phyloP scores from a whole-genome alignment of 2,329 filamentous ascomycete genomes.

The Pseudogymnoascus sp. region DNA sequence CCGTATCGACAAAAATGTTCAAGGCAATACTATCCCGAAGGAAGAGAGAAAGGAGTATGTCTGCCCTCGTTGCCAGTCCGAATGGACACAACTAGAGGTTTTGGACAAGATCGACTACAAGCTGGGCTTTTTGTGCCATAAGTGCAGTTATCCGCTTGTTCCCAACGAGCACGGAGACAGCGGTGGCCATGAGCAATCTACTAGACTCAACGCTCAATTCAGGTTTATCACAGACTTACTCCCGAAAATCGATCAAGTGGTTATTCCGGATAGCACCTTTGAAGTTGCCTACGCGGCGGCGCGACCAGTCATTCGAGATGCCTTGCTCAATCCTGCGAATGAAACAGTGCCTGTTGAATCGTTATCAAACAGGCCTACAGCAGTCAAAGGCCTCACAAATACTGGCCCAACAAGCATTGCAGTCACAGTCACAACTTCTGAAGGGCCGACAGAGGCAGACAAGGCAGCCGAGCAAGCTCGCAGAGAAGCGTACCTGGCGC shows the following conservation, averaged over 20 bases:
- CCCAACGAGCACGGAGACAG: conserved; percentile 60
- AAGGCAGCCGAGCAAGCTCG: conserved; percentile 56
- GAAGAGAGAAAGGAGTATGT: conserved; percentile 88
- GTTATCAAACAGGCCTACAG: conserved; percentile 49
- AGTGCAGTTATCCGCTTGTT: conserved; percentile 59
- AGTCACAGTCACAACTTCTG: conserved; percentile 59
- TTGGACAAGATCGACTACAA: conserved; percentile 62
- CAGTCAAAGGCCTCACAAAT: conserved; percentile 61
- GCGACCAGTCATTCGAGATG: conserved; percentile 58
- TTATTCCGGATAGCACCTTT: conserved; percentile 68
- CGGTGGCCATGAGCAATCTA: conserved; percentile 65
- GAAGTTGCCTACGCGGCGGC: conserved; percentile 58
- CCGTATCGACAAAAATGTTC: conserved; percentile 79
- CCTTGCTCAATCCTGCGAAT: conserved; percentile 55
- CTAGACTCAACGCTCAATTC: conserved; percentile 69
- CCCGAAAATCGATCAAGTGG: conserved; percentile 65
- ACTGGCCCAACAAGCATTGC: conserved; percentile 61
- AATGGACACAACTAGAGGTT: conserved; percentile 87
- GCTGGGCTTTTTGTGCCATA: conserved; percentile 73
- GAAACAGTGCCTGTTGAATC: conserved; percentile 51
- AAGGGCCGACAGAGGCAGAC: conserved; percentile 59
- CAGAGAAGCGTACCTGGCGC: conserved; percentile 56
- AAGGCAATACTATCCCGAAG: conserved; percentile 70
- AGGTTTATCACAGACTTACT: conserved; percentile 70
- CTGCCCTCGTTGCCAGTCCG: conserved; percentile 70